These are phyloP conservation scores for Gnaphalium uliginosum DNA, from an alignment of 129 eudicot species.

Conservation along the genomic window DNA sequence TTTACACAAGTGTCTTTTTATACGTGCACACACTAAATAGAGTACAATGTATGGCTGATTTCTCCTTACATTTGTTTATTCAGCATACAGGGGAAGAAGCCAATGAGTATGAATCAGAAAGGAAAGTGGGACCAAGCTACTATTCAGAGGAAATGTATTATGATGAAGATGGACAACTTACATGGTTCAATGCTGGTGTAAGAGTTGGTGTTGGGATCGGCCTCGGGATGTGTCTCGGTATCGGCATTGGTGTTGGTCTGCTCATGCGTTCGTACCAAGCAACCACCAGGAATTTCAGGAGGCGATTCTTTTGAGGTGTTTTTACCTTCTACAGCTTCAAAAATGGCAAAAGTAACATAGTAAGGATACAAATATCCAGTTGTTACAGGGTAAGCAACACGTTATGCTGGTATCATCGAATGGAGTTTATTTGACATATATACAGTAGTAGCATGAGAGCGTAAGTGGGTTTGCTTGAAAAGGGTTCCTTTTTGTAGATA, in stretches of 20 bases:
- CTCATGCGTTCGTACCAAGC: conserved; percentile 94
- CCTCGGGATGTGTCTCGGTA: conserved; percentile 84
- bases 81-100: conserved; percentile 59
- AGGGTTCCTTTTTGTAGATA: conserved; percentile 32
- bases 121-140: conserved; percentile 45
- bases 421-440: conserved; percentile 14
- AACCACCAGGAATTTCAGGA: conserved; percentile 73
- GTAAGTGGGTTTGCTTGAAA: conserved; percentile 22
- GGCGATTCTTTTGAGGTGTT: conserved; percentile 59
- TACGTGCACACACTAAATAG: too few species aligned
- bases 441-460: neutral
- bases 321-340: conserved; percentile 18
- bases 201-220: conserved; percentile 85
- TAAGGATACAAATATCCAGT: conserved; percentile 17
- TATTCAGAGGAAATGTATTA: conserved; percentile 69
- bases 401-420: conserved; percentile 3
- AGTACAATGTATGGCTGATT: neutral
- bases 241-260: conserved; percentile 83
- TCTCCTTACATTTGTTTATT: neutral
- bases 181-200: conserved; percentile 94
- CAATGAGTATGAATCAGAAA: conserved; percentile 61
- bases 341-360: conserved; percentile 26
- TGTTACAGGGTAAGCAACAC: conserved; percentile 4
- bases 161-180: conserved; percentile 83
- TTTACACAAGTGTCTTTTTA: too few species aligned